These are phyloP conservation scores for Phytophthora pseudosyringae DNA, from an alignment of 352 stramenopile species.

Conservation along the genomic window DNA sequence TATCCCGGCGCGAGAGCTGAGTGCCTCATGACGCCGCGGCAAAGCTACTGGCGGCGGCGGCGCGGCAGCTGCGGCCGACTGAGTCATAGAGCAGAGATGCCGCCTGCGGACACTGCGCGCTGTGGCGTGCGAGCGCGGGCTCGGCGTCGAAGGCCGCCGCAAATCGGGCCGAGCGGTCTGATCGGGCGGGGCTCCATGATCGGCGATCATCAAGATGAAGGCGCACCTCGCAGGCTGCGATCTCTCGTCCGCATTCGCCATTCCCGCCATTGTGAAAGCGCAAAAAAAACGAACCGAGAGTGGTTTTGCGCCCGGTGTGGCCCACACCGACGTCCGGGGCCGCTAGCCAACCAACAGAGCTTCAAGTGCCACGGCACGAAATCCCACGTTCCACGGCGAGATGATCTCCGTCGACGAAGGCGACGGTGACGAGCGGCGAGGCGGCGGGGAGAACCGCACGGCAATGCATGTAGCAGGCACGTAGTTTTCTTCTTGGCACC, in stretches of 20 bases:
- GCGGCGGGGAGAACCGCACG: neutral
- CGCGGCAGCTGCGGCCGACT: conserved; percentile 19
- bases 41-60: neutral
- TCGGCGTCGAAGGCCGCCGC: neutral
- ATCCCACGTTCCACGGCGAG: neutral
- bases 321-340: conserved; percentile 14
- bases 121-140: conserved; percentile 16
- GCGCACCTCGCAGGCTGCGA: neutral
- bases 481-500: neutral
- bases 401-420: neutral
- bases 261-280: conserved; percentile 18
- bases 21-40: conserved; percentile 6
- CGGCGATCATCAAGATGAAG: conserved; percentile 41
- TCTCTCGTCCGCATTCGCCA: conserved; percentile 28
- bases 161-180: conserved; percentile 27
- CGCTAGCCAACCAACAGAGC: neutral
- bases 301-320: conserved; percentile 20
- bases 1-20: neutral
- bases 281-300: conserved; percentile 18
- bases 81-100: conserved; percentile 3
- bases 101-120: neutral
- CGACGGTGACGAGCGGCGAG: neutral
- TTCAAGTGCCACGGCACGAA: conserved; percentile 12
- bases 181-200: conserved; percentile 20
- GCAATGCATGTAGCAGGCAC: neutral